Conservation (phyloP, 2,329 filamentous ascomycete species). For the Diplodia scrobiculata region DNA sequence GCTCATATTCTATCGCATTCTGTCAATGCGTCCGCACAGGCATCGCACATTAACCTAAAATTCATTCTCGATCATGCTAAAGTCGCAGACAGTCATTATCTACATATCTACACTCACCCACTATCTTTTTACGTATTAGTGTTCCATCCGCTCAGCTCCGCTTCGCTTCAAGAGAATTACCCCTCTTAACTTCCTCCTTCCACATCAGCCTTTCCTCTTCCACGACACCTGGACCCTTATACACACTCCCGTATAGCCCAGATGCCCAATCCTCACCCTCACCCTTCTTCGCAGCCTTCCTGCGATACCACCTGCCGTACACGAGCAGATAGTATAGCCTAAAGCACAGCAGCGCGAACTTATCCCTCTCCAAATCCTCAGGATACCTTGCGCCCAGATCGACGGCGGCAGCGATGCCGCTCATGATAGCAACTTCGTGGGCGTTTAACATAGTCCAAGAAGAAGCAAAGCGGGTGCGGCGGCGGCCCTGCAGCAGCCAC, state of each 20-base stretch:
- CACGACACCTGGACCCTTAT: constrained; percentile 60
- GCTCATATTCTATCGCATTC: neutral
- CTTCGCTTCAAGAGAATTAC: constrained; percentile 14
- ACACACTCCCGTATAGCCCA: constrained; percentile 62
- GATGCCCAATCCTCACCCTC: constrained; percentile 59
- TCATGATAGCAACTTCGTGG: constrained; percentile 70
- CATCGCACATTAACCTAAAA: neutral
- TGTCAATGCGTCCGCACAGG: neutral
- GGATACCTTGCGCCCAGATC: constrained; percentile 66
- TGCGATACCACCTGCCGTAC: constrained; percentile 64
- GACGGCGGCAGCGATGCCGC: constrained; percentile 70
- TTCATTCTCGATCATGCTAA: neutral
- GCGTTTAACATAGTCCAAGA: constrained; percentile 71
- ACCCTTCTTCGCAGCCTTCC: constrained; percentile 49
- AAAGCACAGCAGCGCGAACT: constrained; percentile 63
- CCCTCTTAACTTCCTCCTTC: constrained; percentile 47
- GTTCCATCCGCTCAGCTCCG: neutral
- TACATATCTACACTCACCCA: neutral
- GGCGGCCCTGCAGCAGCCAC: constrained; percentile 70
- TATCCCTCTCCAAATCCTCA: constrained; percentile 63
- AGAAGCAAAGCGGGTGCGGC: constrained; percentile 64
- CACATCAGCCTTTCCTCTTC: constrained; percentile 58
- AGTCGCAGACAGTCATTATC: neutral
- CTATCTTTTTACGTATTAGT: neutral
- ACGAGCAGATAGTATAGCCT: constrained; percentile 62